Percentiles rank a stretch among this genome's conserved stretches.
phyloP scores from a whole-genome alignment of 2,329 filamentous ascomycete genomes.

The Didymella pinodella region DNA sequence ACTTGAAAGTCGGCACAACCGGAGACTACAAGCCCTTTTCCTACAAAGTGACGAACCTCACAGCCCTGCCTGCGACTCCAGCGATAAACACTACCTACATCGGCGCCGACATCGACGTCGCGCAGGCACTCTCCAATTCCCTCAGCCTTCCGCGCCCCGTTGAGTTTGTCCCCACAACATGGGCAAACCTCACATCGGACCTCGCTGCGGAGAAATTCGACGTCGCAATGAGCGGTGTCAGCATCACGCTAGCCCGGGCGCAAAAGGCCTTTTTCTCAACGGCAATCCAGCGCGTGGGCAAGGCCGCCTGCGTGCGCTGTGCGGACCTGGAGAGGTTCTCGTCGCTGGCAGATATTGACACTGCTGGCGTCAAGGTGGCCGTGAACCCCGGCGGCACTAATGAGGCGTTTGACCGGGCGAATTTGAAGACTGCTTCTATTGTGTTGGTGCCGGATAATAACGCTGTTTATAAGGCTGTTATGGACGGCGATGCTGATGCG shows the following conservation, averaged over 20 bases:
- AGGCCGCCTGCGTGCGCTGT: conserved; percentile 25
- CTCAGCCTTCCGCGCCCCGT: conserved; percentile 18
- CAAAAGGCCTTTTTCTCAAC: conserved; percentile 23
- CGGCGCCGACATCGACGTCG: conserved; percentile 25
- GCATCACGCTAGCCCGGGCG: conserved; percentile 22
- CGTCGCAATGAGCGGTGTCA: conserved; percentile 26
- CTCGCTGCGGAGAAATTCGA: conserved; percentile 19
- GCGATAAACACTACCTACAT: conserved; percentile 24
- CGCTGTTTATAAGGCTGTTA: conserved; percentile 24
- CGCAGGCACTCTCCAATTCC: conserved; percentile 21
- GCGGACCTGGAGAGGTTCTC: conserved; percentile 13
- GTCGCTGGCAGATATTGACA: conserved; percentile 23
- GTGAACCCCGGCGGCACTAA: conserved; percentile 26
- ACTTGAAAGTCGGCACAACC: conserved; percentile 28
- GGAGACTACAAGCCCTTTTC: conserved; percentile 29
- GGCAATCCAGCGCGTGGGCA: conserved; percentile 19
- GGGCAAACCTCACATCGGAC: conserved; percentile 21
- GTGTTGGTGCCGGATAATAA: conserved; percentile 25
- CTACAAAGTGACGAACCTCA: conserved; percentile 23
- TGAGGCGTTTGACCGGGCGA: conserved; percentile 26
- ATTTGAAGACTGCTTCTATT: conserved; percentile 18
- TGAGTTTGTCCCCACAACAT: conserved; percentile 24
- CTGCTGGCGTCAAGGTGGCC: conserved; percentile 20
- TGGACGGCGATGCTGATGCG: conserved; percentile 22
- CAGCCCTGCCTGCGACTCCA: conserved; percentile 18